Base-by-base conservation (phyloP, 768 basidiomycete genomes). In the Mycena rebaudengoi region DNA sequence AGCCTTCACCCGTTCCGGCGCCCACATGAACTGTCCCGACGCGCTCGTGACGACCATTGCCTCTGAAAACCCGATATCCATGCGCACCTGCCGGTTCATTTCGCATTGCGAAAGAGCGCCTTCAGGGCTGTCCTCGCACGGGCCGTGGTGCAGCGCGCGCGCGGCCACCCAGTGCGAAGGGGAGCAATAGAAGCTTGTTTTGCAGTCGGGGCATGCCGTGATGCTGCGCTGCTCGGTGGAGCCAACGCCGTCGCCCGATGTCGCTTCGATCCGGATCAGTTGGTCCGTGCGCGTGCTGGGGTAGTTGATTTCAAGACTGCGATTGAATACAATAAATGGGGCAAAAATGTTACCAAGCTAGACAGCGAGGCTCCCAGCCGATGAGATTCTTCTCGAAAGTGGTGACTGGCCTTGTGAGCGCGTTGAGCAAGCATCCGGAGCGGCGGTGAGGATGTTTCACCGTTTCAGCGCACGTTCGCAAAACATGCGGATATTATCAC, bases 341-440 rank as follows among this genome's bases (percentile, higher is more conserved):
- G 12, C 25, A n/a, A 55, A 26, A n/a, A 4, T 49, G 21, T 14
- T 58, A 71, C 69, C 71, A 72, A 23, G 43, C 73, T 53, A 72
- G 65, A 39, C 73, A 74, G 28, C 69, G 65, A 2, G 71, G 71
- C 37, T 74, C 73, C 60, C 60, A 72, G 13, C 65, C 64, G 5
- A 72, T 14, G 11, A 72, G 35, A 28, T 70, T 71, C 1, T 59
- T 37, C 35, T 72, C 71, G 3, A 30, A 18, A 1, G 35, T 28
- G 20, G 30, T 59, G n/a, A 41, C 23, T 21, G 28, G 50, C 18
- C 63, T 59, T 16, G 11, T 2, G 16, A 25, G 10, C 2, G n/a
- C n/a, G n/a, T 12, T 46, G 25, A 54, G 43, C 21, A 12, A 11
- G 3, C 23, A 28, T 30, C 14, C 4, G 28, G 0, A 30, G n/a